Percentiles rank a stretch among this genome's conserved stretches.
Evolutionary conservation across 371 early-diverging fungal genomes (phyloP).

Genomic region (Mortierella sp.): DNA sequence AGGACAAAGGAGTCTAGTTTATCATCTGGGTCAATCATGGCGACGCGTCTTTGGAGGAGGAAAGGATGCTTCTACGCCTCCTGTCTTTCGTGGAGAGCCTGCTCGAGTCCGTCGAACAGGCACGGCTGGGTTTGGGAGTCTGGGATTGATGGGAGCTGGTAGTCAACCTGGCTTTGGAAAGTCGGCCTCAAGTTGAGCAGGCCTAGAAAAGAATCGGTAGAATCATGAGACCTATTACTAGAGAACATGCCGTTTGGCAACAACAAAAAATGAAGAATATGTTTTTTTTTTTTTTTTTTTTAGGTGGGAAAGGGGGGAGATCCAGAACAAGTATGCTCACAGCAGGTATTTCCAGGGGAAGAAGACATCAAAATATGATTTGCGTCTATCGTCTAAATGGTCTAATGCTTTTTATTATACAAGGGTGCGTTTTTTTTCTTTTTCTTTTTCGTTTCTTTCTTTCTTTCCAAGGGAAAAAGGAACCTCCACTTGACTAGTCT

Average conservation of each 20-base stretch:
- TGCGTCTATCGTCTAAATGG: no score
- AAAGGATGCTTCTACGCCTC: neutral
- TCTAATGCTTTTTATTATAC: no score
- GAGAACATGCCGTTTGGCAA: neutral
- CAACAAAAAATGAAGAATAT: slow-evolving; percentile 2
- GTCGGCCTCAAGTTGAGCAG: neutral
- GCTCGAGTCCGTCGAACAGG: slow-evolving; percentile 38
- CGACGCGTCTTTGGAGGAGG: slow-evolving; percentile 23
- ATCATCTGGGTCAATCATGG: slow-evolving; percentile 26
- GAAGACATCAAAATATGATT: no score
- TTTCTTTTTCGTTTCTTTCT: no score
- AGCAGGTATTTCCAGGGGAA: no score
- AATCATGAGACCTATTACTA: neutral
- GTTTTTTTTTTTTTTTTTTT: neutral
- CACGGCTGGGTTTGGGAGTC: slow-evolving; percentile 5
- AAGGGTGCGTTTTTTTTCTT: no score
- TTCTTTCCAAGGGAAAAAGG: no score
- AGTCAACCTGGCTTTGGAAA: slow-evolving; percentile 16
- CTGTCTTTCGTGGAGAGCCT: slow-evolving; percentile 31
- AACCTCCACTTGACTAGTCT: no score
- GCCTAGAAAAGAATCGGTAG: neutral
- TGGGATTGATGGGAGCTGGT: slow-evolving; percentile 20
- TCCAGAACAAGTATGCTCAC: neutral
- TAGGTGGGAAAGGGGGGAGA: neutral
- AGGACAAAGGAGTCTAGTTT: slow-evolving; percentile 26